These are phyloP conservation scores for Hygrophorus russula DNA, from an alignment of 768 basidiomycete genomes.

Conservation along the genomic window DNA sequence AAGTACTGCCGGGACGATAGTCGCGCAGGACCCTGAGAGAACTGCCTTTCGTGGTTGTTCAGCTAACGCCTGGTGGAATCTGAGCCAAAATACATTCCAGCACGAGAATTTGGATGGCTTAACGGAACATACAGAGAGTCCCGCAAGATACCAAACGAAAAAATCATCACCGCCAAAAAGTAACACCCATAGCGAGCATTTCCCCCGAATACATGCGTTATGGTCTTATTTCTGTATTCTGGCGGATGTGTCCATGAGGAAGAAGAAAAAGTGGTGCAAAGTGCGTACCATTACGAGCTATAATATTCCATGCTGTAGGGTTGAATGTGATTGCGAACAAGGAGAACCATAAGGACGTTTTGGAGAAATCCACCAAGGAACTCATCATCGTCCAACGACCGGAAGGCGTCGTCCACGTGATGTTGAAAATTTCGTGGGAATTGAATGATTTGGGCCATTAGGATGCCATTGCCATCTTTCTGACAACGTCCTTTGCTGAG, in stretches of 20 bases:
- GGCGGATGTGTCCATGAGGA: background rate
- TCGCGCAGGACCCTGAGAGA: conserved; percentile 56
- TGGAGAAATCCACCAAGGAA: conserved; percentile 42
- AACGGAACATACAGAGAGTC: conserved; percentile 62
- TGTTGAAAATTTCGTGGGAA: background rate
- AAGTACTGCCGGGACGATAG: conserved; percentile 44
- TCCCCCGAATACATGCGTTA: conserved; percentile 75
- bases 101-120: background rate
- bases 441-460: background rate
- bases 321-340: conserved; percentile 78
- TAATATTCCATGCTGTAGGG: conserved; percentile 91
- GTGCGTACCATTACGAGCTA: conserved; percentile 80
- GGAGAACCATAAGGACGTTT: conserved; percentile 54
- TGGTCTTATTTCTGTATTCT: conserved; percentile 74
- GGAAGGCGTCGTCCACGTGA: background rate
- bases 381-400: background rate
- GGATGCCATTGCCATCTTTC: background rate
- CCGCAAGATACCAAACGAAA: conserved; percentile 74
- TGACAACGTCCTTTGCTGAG: background rate
- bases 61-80: conserved; percentile 63
- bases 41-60: conserved; percentile 65
- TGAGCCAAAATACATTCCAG: conserved; percentile 17
- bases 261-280: conserved; percentile 1
- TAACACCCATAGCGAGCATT: conserved; percentile 73
- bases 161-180: conserved; percentile 75